Base-by-base conservation (phyloP, 2,329 filamentous ascomycete genomes). In the Colletotrichum caudatum region DNA sequence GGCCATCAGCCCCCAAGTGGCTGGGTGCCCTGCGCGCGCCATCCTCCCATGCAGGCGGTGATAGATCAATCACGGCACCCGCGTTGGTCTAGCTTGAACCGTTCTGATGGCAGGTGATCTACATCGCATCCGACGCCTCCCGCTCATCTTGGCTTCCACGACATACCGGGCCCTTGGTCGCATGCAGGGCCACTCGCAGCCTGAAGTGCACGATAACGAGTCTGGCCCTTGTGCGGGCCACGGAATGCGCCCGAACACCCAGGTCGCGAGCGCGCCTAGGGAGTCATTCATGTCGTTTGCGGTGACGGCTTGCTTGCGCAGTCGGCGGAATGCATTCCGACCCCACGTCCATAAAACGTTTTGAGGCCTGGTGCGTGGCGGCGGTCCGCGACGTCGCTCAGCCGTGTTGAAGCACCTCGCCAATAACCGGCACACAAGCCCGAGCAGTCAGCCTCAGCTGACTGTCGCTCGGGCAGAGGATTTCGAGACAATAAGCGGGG, bases 1-100 rank as follows among this genome's bases (percentile, higher is more conserved):
- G 59, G 53, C 46, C 20, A 18, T 41, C 41, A 64, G 51, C 60
- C 66, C 64, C 33, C 35, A 50, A 44, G 53, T 53, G 41, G 51
- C 23, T 41, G 51, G 59, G 54, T 16, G 41, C n/a, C 33, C 50
- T n/a, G n/a, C 35, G 5, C 23, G 59, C 33, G 59, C 20, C 26
- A 16, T 51, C 26, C 44, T 57, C 51, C 41, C 60, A 51, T 51
- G 66, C 51, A 35, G 50, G 54, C 62, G 23, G 56, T 29, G 9
- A 20, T 11, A 26, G 41, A 14, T 23, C 41, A 12, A 18, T 44
- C 35, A 35, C 64, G 35, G 46, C 53, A 33, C 58, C 14, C 33
- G 41, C 23, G 11, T 46, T 37, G 64, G 46, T 5, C 35, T 16
- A 23, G 35, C 3, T 7, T 23, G 16, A 20, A 18, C 14, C 33